A percentile compares a stretch with the other conserved stretches of the same genome.
These are phyloP conservation scores for Alternaria ventricosa DNA, from an alignment of 2,329 filamentous ascomycete genomes.

Conservation along the genomic window DNA sequence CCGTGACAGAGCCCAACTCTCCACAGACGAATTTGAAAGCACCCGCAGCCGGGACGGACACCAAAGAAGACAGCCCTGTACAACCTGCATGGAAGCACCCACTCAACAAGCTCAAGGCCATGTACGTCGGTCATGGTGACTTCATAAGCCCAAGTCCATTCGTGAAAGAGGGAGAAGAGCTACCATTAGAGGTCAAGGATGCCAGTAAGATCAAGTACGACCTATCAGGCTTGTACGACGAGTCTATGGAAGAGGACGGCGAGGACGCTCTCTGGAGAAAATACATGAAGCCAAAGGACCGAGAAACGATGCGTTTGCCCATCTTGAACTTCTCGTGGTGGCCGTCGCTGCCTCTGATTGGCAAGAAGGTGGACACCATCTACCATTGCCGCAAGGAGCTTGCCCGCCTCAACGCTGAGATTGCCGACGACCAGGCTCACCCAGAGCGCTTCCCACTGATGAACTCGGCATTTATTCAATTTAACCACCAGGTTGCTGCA, in stretches of 20 bases:
- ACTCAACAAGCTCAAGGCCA: slow-evolving; percentile 32
- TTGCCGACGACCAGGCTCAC: slow-evolving; percentile 85
- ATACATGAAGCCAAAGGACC: slow-evolving; percentile 80
- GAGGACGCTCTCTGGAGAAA: slow-evolving; percentile 73
- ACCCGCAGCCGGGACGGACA: slow-evolving; percentile 23
- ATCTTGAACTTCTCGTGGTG: slow-evolving; percentile 66
- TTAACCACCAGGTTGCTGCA: slow-evolving; percentile 95
- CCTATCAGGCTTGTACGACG: slow-evolving; percentile 37
- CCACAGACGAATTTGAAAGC: slow-evolving; percentile 26
- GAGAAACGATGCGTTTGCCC: slow-evolving; percentile 82
- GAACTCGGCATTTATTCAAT: slow-evolving; percentile 98
- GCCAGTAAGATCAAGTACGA: slow-evolving; percentile 41
- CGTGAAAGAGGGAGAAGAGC: slow-evolving; percentile 46
- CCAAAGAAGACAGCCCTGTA: slow-evolving; percentile 18
- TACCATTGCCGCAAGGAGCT: slow-evolving; percentile 88
- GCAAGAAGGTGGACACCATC: slow-evolving; percentile 93
- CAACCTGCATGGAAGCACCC: slow-evolving; percentile 24
- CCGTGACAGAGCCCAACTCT: slow-evolving; percentile 28
- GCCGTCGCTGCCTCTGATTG: slow-evolving; percentile 77
- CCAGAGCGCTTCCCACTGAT: slow-evolving; percentile 87
- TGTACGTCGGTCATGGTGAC: slow-evolving; percentile 26
- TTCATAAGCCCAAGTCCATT: slow-evolving; percentile 56
- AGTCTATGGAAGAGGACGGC: slow-evolving; percentile 39
- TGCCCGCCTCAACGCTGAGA: slow-evolving; percentile 87
- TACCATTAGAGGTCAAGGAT: slow-evolving; percentile 38